Evolutionary conservation across 1,284 basidiomycete species (phyloP).

Genomic region (Moesziomyces sp.): DNA sequence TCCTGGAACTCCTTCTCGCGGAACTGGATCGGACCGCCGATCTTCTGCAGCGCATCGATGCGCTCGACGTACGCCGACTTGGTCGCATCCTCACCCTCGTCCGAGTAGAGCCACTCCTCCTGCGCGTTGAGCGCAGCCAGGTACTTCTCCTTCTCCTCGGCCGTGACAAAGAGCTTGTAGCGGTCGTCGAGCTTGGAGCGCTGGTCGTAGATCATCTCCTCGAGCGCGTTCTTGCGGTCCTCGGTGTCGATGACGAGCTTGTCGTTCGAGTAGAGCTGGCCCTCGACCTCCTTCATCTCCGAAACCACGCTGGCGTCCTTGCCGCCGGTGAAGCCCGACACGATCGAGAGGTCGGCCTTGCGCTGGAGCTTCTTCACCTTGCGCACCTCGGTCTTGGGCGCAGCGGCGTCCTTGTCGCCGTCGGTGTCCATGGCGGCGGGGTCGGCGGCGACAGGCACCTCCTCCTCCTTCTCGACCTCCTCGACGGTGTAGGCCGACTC

Average conservation of each 20-base stretch:
- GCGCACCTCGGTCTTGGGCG: conserved; percentile 65
- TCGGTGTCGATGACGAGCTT: conserved; percentile 68
- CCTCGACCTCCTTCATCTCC: conserved; percentile 64
- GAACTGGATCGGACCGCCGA: conserved; percentile 61
- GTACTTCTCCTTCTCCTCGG: conserved; percentile 65
- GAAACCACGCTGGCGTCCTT: conserved; percentile 56
- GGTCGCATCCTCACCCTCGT: conserved; percentile 66
- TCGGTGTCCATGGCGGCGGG: conserved; percentile 58
- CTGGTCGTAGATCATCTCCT: conserved; percentile 68
- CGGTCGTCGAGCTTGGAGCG: conserved; percentile 66
- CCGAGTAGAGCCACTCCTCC: conserved; percentile 67
- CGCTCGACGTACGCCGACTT: conserved; percentile 65
- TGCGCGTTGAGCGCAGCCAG: conserved; percentile 57
- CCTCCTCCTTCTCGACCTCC: conserved; percentile 67
- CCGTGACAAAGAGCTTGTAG: conserved; percentile 58
- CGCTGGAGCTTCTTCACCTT: conserved; percentile 67
- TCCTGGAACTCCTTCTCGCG: conserved; percentile 63
- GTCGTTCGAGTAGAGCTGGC: conserved; percentile 65
- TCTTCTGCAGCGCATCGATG: conserved; percentile 61
- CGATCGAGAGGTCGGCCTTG: conserved; percentile 63
- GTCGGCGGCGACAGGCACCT: conserved; percentile 59
- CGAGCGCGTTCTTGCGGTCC: conserved; percentile 67
- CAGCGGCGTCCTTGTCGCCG: conserved; percentile 43
- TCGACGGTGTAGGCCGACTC: conserved; percentile 67
- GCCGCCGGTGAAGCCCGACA: conserved; percentile 55